Base-by-base conservation (phyloP, 225 moss, liverwort and hornwort genomes). In the Marchantia paleacea region DNA sequence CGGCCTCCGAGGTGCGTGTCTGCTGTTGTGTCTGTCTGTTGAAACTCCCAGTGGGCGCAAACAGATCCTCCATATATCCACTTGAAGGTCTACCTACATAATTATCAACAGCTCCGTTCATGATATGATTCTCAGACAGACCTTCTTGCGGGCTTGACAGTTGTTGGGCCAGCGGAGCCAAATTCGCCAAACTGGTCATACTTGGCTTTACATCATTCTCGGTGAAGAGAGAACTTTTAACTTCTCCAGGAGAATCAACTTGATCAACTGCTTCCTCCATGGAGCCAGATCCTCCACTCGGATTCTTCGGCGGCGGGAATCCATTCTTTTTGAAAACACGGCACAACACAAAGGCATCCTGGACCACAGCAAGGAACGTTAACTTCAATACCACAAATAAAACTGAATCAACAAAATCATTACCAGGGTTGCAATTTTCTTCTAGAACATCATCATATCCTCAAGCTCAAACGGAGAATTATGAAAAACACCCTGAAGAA, bases 291-390 rank as follows among this genome's bases (percentile, higher is more conserved):
- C 78, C 78, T 52, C 53, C 73, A 29, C 63, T 55, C 0, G 65
- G 51, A 15, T 48, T 61, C 54, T 73, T 78, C 3, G 71, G 55
- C 6, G 88, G 92, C 9, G 84, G 89, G 0, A 91, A 84, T 12
- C 90, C 92, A 55, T 87, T 92, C 81, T 96, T 94, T 80, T 94
- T 96, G 71, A 96, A 94, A 0, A 96, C 91, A 2, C 96, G 90
- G 16, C 92, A 92, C 12, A 96, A 80, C 7, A 96, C 96, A 62
- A 84, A 94, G 0, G 94, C 89, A 49, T 94, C 94, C 87, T 96
- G 96, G 16, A 81, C 22, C 0, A n/a, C 10, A 8, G 74, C 39
- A 29, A 62, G 31, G 8, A 29, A 11, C 18, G 2, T 10, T 12
- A 58, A 58, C 14, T 31, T 25, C 28, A 25, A 22, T 14, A 15